Base-by-base conservation (phyloP, 2,329 filamentous ascomycete genomes). In the Fusarium lateritium region DNA sequence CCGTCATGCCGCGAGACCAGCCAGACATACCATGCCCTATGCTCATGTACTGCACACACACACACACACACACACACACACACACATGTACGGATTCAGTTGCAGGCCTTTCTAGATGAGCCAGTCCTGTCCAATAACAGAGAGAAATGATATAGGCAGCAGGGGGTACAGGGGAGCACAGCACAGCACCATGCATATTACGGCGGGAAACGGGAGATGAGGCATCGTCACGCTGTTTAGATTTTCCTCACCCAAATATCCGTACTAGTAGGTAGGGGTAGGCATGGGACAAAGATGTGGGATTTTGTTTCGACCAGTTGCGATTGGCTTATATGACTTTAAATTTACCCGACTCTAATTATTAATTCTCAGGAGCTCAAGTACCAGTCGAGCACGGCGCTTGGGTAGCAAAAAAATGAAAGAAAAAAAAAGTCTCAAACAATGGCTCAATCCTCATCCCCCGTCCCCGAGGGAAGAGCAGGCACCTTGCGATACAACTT, bases 171-270 rank as follows among this genome's bases (percentile, higher is more conserved):
- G 53, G 28, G 56, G 46, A 57, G 55, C 54, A 56, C 53, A 65
- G 52, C 61, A 34, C 46, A 55, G 34, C 45, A 63, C 55, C 57
- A 65, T 55, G 56, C 59, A 57, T 46, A 65, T 53, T 49, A 36
- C 57, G 53, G 56, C 53, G 65, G 55, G 65, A 72, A 71, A 58
- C 57, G 51, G 63, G 67, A 72, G 54, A 70, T 65, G 66, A 72
- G 58, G 63, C 46, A 51, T 58, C 31, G 50, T 67, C 49, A 47
- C 46, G 44, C 62, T 59, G 55, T 50, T 31, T 31, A 13, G 28
- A 31, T 11, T 31, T 31, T 31, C 28, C 28, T 31, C 28, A 31
- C 13, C 28, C 28, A 31, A 31, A 31, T 31, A 31, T 31, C 28
- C 28, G 13, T 52, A 38, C 22, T 64, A 65, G 52, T 34, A 45